Base-by-base conservation (phyloP, 2,329 filamentous ascomycete genomes). In the Cucurbitaria berberidis region DNA sequence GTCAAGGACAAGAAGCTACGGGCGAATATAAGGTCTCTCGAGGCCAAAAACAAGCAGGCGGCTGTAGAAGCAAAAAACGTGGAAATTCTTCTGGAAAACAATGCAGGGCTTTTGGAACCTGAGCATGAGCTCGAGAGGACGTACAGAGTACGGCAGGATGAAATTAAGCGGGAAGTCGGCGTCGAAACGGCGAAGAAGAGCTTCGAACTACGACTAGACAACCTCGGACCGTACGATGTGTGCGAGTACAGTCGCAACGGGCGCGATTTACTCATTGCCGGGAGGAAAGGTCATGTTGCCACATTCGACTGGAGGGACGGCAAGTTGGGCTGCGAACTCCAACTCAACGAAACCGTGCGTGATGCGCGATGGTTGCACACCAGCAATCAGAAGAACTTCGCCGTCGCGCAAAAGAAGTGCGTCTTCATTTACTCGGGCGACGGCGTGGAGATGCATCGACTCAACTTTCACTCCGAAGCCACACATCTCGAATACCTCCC, bases 291-390 rank as follows among this genome's bases (percentile, higher is more conserved):
- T 13, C 95, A 99, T 85, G 82, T 99, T 61, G 93, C 95, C 51
- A 93, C 90, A 0, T 96, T 98, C 86, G 93, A 99, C 76, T 99
- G 95, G 93, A 83, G 93, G 59, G 89, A 89, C 63, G 93, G 93
- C 36, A 96, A 93, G 75, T 79, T 97, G 54, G 91, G 90, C 6
- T 97, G 92, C 72, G 95, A 99, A 74, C 69, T 98, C 59, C 91
- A 99, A 72, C 81, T 99, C 57, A 86, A 88, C 45, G 95, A 99
- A 80, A 98, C 92, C 0, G 84, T 98, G 11, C 83, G 93, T 46
- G 93, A 97, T 76, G 89, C 89, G 22, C 89, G 88, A 70, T 99
- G 92, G 90, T 82, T 98, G 66, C 92, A 97, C 78, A 57, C 61
- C 19, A 68, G 65, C 58, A 96, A 96, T 74, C 93, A 95, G 74